phyloP scores from a whole-genome alignment of 495 filamentous ascomycete species.

The Oidiodendron maius region DNA sequence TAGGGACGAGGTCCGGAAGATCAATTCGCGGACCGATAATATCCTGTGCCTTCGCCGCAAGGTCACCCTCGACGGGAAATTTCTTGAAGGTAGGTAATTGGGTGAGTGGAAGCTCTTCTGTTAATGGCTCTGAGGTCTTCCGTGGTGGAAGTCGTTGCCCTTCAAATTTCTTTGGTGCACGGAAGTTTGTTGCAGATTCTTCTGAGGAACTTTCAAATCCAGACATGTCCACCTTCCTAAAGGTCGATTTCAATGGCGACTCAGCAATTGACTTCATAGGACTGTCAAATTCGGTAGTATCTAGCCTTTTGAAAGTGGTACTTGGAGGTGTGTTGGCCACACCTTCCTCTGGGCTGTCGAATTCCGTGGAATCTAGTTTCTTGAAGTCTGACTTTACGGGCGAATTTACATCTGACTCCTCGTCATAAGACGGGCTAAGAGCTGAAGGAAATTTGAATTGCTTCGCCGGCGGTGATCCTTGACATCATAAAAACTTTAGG shows the following conservation, averaged over 20 bases:
- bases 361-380: not conserved
- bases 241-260: not conserved
- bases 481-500: too few species aligned
- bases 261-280: not conserved
- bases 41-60: not conserved
- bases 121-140: not conserved
- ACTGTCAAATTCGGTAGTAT: not conserved
- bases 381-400: not conserved
- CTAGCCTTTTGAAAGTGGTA: not conserved
- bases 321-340: not conserved
- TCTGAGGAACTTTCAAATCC: not conserved
- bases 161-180: not conserved
- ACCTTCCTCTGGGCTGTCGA: not conserved
- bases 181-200: not conserved
- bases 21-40: not conserved
- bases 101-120: not conserved
- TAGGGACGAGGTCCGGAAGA: not conserved
- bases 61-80: not conserved
- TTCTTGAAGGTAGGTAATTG: slow-evolving; percentile 2
- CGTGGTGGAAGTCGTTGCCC: not conserved
- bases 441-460: too few species aligned
- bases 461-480: too few species aligned
- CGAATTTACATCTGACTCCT: too few species aligned
- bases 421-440: too few species aligned
- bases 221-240: not conserved